Evolutionary conservation across 495 filamentous ascomycete species (phyloP).

Genomic region (Podospora sp.): DNA sequence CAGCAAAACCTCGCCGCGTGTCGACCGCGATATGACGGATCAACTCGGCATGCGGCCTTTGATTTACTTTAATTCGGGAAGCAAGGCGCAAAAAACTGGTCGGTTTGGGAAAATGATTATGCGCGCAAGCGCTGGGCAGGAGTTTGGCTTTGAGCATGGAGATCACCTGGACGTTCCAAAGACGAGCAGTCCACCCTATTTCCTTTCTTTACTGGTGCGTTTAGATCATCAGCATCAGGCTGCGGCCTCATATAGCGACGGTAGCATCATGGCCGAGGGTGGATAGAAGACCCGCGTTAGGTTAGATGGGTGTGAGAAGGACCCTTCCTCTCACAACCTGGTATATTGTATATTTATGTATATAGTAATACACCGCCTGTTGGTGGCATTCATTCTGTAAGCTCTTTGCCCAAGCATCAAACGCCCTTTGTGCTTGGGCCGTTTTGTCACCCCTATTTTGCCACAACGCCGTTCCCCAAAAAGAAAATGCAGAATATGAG

Average conservation of each 20-base stretch:
- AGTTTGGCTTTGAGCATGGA: no score
- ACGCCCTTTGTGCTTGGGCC: neutral
- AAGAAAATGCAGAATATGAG: neutral
- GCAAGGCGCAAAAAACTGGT: constrained; percentile 11
- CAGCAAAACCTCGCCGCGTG: neutral
- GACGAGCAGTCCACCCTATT: neutral
- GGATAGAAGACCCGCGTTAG: neutral
- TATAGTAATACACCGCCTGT: neutral
- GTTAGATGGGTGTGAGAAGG: neutral
- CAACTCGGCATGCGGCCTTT: neutral
- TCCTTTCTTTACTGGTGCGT: neutral
- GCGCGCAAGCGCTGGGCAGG: neutral
- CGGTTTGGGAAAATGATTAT: neutral
- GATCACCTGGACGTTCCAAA: no score
- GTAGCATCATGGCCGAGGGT: neutral
- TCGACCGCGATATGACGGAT: neutral
- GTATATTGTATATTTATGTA: neutral
- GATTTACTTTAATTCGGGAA: neutral
- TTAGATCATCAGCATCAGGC: neutral
- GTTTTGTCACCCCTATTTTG: neutral
- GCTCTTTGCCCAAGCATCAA: neutral
- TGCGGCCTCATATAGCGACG: neutral
- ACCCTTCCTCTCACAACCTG: neutral
- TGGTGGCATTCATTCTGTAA: neutral
- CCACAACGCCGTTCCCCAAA: neutral